Conservation (phyloP, 257 asterid species). For the Coffea eugenioides region DNA sequence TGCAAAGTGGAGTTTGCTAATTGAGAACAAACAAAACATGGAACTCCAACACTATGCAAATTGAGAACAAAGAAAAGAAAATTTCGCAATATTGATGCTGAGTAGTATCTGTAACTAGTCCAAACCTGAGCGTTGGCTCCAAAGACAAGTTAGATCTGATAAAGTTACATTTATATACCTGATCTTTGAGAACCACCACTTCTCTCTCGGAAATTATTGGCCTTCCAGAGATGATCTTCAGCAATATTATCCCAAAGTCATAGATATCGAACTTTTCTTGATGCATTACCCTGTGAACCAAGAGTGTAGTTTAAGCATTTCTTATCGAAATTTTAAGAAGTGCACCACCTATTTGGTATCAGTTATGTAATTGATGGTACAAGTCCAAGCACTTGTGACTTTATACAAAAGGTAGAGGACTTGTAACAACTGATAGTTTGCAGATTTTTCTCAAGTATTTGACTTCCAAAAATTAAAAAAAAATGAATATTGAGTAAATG, state of each 20-base stretch:
- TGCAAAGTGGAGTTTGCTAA: too few relatives aligned
- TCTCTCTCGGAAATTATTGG: slow-evolving; percentile 53
- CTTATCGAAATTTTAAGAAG: too few relatives aligned
- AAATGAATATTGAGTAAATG: too few relatives aligned
- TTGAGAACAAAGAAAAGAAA: not conserved
- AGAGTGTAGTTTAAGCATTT: not conserved
- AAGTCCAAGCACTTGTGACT: not conserved
- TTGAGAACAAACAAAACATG: too few relatives aligned
- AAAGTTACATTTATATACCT: slow-evolving; percentile 39
- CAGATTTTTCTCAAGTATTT: too few relatives aligned
- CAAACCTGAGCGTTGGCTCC: not conserved
- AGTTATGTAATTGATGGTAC: not conserved
- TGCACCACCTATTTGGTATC: not conserved
- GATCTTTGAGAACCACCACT: slow-evolving; percentile 44
- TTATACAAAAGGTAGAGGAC: not conserved
- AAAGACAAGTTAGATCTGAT: not conserved
- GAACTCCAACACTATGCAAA: too few relatives aligned
- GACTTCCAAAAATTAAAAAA: too few relatives aligned
- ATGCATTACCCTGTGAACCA: slow-evolving; percentile 45
- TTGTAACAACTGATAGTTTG: not conserved
- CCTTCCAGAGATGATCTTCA: slow-evolving; percentile 70
- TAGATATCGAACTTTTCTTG: slow-evolving; percentile 66
- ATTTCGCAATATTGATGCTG: not conserved
- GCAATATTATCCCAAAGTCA: slow-evolving; percentile 73
- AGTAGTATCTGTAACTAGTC: not conserved